phyloP scores from a whole-genome alignment of 805 yeast species.

The Metschnikowia orientalis region DNA sequence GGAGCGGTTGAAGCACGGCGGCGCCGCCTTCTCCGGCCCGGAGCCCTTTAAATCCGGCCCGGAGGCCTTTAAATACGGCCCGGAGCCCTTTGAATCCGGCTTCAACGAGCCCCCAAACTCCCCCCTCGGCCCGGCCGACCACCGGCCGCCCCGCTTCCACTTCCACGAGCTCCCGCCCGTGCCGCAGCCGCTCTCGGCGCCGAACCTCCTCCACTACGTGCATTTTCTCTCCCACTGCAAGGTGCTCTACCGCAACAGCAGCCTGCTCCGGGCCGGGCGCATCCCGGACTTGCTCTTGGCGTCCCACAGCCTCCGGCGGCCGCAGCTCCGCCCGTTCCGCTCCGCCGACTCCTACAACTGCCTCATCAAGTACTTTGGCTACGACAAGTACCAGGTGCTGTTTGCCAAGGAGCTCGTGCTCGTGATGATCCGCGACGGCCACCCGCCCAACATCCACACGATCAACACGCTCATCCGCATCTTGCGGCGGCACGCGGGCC shows the following conservation, averaged over 20 bases:
- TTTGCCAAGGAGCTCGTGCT: constrained; percentile 37
- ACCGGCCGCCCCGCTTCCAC: constrained; percentile 21
- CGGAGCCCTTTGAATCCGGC: too few species aligned
- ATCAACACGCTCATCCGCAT: constrained; percentile 34
- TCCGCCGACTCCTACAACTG: constrained; percentile 36
- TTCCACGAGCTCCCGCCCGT: constrained; percentile 33
- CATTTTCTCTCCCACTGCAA: constrained; percentile 33
- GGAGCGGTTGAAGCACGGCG: constrained; percentile 19
- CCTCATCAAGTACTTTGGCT: constrained; percentile 39
- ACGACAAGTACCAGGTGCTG: constrained; percentile 35
- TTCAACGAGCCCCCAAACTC: too few species aligned
- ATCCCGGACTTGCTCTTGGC: constrained; percentile 35
- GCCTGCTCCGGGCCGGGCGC: constrained; percentile 32
- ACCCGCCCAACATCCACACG: constrained; percentile 37
- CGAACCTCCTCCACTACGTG: constrained; percentile 32
- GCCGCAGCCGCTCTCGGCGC: constrained; percentile 24
- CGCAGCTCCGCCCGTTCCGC: constrained; percentile 26
- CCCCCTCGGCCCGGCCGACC: too few species aligned
- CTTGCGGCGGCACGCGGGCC: constrained; percentile 28
- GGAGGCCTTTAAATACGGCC: too few species aligned
- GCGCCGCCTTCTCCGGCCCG: constrained; percentile 14
- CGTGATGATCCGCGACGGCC: constrained; percentile 41
- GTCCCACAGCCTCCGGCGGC: constrained; percentile 35
- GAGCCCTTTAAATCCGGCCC: too few species aligned
- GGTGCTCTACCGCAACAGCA: constrained; percentile 29